These are phyloP conservation scores for Aphanocladium album DNA, from an alignment of 2,329 filamentous ascomycete genomes.

Conservation along the genomic window DNA sequence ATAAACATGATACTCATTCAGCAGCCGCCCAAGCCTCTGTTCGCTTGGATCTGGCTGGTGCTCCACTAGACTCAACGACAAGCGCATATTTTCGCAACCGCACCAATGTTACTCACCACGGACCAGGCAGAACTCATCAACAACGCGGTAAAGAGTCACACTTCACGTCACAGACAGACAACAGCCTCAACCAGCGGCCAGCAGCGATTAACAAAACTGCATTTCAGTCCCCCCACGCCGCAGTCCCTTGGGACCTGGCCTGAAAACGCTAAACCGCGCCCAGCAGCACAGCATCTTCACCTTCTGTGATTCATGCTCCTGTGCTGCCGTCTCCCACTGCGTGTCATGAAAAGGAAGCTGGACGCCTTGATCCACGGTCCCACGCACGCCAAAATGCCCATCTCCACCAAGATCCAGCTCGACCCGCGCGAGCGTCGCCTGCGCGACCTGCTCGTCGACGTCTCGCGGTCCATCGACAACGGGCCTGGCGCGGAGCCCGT, in stretches of 20 bases:
- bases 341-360: conserved; percentile 33
- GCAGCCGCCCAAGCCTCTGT: too few relatives aligned
- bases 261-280: not conserved
- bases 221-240: not conserved
- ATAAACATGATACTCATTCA: not conserved
- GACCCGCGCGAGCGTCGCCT: conserved; percentile 68
- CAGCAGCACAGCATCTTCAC: not conserved
- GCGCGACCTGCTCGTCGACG: conserved; percentile 72
- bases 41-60: not conserved
- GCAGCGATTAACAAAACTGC: not conserved
- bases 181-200: not conserved
- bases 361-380: conserved; percentile 23
- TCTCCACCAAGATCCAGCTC: conserved; percentile 43
- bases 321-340: conserved; percentile 3
- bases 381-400: conserved; percentile 17
- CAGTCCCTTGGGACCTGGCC: conserved; percentile 7
- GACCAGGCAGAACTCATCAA: not conserved
- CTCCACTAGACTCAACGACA: not conserved
- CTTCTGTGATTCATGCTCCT: conserved; percentile 7
- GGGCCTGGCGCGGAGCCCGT: conserved; percentile 41
- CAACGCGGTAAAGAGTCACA: not conserved
- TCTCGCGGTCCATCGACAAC: conserved; percentile 62
- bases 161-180: not conserved
- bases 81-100: conserved; percentile 5
- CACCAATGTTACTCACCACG: not conserved